Evolutionary conservation across 441 rosid species (phyloP).

Genomic region (Omphalea diandra): DNA sequence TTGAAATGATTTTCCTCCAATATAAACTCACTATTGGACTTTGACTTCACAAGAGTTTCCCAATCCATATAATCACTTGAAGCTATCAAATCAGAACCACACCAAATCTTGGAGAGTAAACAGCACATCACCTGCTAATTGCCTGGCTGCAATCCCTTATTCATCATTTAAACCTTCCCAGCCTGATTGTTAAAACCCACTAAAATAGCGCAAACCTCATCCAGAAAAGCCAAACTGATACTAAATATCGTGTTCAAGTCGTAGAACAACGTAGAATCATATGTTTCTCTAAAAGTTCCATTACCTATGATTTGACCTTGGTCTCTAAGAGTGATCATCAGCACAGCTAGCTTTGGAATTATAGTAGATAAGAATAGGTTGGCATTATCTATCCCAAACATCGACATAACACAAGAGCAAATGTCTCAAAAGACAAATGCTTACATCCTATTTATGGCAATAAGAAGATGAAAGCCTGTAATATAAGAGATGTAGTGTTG

Average conservation of each 20-base stretch:
- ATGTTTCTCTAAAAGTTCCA: slow-evolving; percentile 8
- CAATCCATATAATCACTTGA: not conserved
- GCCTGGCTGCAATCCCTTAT: not conserved
- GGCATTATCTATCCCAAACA: not conserved
- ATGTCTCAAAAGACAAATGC: slow-evolving; percentile 5
- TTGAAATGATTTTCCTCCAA: not conserved
- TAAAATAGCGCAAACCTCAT: not conserved
- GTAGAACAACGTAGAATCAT: not conserved
- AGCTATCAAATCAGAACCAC: not conserved
- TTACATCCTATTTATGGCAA: not conserved
- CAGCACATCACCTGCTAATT: slow-evolving; percentile 6
- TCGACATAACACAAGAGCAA: not conserved
- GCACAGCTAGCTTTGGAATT: not conserved
- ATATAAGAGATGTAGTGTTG: not conserved
- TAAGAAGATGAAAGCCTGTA: slow-evolving; percentile 3
- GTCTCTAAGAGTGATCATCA: not conserved
- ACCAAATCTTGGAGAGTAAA: not conserved
- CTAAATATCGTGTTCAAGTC: not conserved
- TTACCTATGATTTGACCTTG: not conserved
- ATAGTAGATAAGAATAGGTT: not conserved
- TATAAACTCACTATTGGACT: not conserved
- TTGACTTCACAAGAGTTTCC: not conserved
- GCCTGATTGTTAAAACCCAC: not conserved
- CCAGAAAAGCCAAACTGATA: not conserved
- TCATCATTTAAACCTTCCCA: not conserved